Base-by-base conservation (phyloP, 495 filamentous ascomycete species). In the Gamarada debralockiae region DNA sequence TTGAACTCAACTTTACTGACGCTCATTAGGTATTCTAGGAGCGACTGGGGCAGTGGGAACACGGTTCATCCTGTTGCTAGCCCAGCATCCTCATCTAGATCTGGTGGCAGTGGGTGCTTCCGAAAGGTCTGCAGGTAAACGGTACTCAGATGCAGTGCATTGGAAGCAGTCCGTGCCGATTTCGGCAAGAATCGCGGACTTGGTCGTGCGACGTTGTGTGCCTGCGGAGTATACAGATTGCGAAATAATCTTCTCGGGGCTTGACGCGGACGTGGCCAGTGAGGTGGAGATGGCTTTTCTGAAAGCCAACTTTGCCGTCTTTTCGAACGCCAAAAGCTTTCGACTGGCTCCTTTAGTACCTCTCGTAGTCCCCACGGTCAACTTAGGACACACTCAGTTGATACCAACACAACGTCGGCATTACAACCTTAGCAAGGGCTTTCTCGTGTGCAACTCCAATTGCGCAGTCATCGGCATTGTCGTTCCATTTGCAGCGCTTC, bases 301-400 rank as follows among this genome's bases (percentile, higher is more conserved):
- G 65, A 81, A 84, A 61, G 82, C 85, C 18, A 81, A 90, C 64
- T 78, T 92, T 25, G 80, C 82, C 57, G 86, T 92, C 60, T 93
- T 95, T 72, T 92, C 88, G 51, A 95, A 93, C 61, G 86, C 89
- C 9, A 92, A 93, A 75, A 92, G 92, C 78, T 84, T 90, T 73
- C 85, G 89, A 64, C 84, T 86, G 65, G 80, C 90, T 67, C 86
- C 87, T 17, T 71, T 85, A 31, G 85, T 90, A 14, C 89, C 89
- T 3, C 77, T 93, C 57, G 83, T 92, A 46, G 88, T 95, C 24
- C 89, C 89, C 2, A 90, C 85, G 13, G 87, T 92, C 57, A 93
- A 92, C 70, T 80, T 89, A 12, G 67, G 74, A 18, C 89, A 93
- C 67, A 73, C 91, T 58, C 75, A 82, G 63, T 69, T 91, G 50